phyloP scores from a whole-genome alignment of 2,329 filamentous ascomycete species.

The Fusarium sororula region DNA sequence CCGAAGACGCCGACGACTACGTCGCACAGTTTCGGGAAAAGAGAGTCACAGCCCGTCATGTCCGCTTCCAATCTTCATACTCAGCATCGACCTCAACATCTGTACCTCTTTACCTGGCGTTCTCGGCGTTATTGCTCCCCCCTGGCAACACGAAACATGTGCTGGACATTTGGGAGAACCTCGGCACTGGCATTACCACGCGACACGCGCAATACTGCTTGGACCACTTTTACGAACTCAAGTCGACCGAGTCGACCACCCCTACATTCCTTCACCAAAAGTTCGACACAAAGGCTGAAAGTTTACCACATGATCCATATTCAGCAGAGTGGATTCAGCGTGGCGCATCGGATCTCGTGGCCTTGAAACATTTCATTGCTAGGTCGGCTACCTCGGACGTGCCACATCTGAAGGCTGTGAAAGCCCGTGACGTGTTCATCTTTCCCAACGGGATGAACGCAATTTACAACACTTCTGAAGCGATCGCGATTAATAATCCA shows the following conservation, averaged over 20 bases:
- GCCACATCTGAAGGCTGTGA: fast-evolving
- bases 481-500: neutral
- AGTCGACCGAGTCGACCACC: no score
- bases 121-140: neutral
- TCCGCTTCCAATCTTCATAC: neutral
- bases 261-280: no score
- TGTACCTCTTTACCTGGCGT: neutral
- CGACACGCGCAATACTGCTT: neutral
- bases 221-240: neutral
- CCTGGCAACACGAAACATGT: no score
- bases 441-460: neutral
- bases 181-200: neutral
- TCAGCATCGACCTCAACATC: no score
- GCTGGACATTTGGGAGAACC: neutral
- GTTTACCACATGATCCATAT: neutral
- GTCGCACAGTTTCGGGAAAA: neutral
- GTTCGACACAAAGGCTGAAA: no score
- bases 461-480: neutral
- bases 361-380: neutral
- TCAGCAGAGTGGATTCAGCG: neutral
- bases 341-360: neutral
- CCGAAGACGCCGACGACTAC: neutral
- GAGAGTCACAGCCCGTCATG: no score
- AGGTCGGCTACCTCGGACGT: neutral
- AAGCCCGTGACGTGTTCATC: neutral